These are phyloP conservation scores for Radiomyces spectabilis DNA, from an alignment of 192 early-diverging fungal species.

Conservation along the genomic window DNA sequence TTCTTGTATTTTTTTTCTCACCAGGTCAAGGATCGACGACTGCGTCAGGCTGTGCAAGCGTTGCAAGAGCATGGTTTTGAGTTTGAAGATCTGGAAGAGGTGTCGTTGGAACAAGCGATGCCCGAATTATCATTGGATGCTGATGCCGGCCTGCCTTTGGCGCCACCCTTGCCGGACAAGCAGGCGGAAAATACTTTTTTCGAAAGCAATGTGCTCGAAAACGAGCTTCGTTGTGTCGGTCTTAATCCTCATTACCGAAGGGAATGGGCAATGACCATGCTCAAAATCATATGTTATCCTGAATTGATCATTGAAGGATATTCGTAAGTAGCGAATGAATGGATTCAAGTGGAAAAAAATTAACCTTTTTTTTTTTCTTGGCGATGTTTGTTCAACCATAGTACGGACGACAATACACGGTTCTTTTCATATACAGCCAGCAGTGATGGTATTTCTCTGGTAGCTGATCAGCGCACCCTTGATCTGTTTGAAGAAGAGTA, in stretches of 20 bases:
- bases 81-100: too few species aligned
- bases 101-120: too few species aligned
- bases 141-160: too few species aligned
- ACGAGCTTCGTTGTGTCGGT: constrained; percentile 53
- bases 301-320: constrained; percentile 35
- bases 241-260: constrained; percentile 49
- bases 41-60: constrained; percentile 44
- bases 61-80: constrained; percentile 37
- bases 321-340: constrained; percentile 1
- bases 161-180: too few species aligned
- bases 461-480: constrained; percentile 54
- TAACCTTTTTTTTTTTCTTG: too few species aligned
- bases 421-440: constrained; percentile 67
- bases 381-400: too few species aligned
- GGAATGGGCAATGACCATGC: constrained; percentile 47
- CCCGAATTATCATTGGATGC: too few species aligned
- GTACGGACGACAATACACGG: constrained; percentile 22
- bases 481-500: constrained; percentile 39
- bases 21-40: constrained; percentile 52
- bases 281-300: constrained; percentile 59
- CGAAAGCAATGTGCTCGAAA: constrained; percentile 32
- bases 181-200: constrained; percentile 2
- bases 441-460: constrained; percentile 57
- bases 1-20: too few species aligned
- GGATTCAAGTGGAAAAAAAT: too few species aligned